Conservation (phyloP, 257 asterid genomes). For the Ligustrum vulgare region DNA sequence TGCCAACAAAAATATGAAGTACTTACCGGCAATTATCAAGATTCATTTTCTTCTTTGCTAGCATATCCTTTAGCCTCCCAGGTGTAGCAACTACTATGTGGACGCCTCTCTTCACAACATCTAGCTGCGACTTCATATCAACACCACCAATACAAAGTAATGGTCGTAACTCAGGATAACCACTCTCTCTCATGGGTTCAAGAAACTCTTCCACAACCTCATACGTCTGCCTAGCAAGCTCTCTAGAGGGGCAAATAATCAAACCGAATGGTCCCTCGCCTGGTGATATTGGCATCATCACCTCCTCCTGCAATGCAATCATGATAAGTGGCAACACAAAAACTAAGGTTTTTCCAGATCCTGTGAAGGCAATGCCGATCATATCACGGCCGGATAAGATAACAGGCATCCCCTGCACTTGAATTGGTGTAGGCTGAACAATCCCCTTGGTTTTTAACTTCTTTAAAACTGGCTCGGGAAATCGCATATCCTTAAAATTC, state of each 20-base stretch:
- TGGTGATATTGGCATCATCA: conserved; percentile 76
- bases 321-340: conserved; percentile 82
- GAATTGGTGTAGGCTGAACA: conserved; percentile 88
- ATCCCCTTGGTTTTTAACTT: conserved; percentile 70
- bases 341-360: conserved; percentile 87
- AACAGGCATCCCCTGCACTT: conserved; percentile 88
- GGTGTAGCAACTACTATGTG: conserved; percentile 94
- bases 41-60: conserved; percentile 86
- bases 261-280: conserved; percentile 93
- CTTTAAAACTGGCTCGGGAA: conserved; percentile 76
- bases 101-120: conserved; percentile 74
- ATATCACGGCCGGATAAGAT: conserved; percentile 79
- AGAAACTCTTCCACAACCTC: conserved; percentile 83
- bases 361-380: conserved; percentile 93
- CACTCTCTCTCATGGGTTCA: conserved; percentile 60
- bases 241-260: conserved; percentile 85
- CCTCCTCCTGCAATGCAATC: conserved; percentile 84
- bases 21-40: conserved; percentile 72
- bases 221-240: conserved; percentile 80
- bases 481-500: conserved; percentile 80
- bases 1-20: background rate
- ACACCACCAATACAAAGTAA: conserved; percentile 90
- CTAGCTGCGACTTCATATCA: conserved; percentile 84
- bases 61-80: conserved; percentile 83
- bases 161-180: conserved; percentile 76